These are phyloP conservation scores for Micractinium conductrix DNA, from an alignment of 139 green algal species.

Conservation along the genomic window DNA sequence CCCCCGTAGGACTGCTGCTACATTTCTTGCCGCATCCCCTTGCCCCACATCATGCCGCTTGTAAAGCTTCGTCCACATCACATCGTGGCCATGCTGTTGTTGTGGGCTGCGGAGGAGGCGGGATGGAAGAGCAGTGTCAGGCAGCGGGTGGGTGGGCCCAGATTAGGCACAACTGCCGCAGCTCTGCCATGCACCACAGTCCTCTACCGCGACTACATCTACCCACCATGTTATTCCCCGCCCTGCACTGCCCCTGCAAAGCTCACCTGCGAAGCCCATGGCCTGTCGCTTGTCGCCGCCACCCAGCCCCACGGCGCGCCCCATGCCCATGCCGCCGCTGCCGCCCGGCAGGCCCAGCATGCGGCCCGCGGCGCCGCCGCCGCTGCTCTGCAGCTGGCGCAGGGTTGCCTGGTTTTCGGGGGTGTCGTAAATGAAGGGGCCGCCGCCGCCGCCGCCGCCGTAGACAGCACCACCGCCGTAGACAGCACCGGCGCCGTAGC, in stretches of 20 bases:
- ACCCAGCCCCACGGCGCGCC: background rate
- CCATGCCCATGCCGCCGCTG: background rate
- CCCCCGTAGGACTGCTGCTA: too few species aligned
- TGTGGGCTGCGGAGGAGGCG: background rate
- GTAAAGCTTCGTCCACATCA: too few species aligned
- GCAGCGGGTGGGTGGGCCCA: too few species aligned
- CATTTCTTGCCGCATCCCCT: too few species aligned
- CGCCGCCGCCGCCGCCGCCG: background rate
- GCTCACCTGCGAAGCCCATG: conserved; percentile 23
- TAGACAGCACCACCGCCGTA: background rate
- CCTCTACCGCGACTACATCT: too few species aligned
- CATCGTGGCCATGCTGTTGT: conserved; percentile 16
- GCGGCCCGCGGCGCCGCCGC: background rate
- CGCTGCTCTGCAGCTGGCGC: background rate
- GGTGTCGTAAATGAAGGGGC: conserved; percentile 6
- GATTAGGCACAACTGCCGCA: too few species aligned
- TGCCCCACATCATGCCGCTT: too few species aligned
- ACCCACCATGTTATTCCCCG: too few species aligned
- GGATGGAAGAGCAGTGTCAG: background rate
- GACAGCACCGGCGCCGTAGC: background rate
- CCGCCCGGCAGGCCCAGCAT: background rate
- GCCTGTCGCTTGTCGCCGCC: conserved; percentile 11
- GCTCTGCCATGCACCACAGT: too few species aligned
- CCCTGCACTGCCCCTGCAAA: background rate
- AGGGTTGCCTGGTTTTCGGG: background rate